Base-by-base conservation (phyloP, 2,329 filamentous ascomycete species). In the Fonsecaea multimorphosa region DNA sequence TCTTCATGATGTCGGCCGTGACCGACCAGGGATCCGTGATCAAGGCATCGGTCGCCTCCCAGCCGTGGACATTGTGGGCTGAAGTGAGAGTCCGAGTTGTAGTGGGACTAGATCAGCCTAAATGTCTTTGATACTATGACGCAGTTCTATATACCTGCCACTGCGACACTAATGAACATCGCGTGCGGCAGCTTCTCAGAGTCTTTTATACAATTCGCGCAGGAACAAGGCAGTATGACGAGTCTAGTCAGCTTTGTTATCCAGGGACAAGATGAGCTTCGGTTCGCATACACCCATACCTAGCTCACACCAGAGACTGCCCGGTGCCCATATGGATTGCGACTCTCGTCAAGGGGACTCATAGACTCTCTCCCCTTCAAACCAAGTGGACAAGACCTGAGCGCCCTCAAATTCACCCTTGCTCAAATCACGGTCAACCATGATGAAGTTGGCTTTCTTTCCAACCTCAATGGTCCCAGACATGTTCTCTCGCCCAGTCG, bases 371-470 rank as follows among this genome's bases (percentile, higher is more conserved):
- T 63, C 38, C 2, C 71, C 71, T 46, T 71, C 69, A 59, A 77
- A 77, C 59, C 73, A 76, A 1, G 74, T 76, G 62, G 68, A 67
- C 58, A 76, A 44, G 11, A 76, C 73, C 27, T 46, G 69, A 9
- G 74, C 74, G 1, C 70, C 72, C 2, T 64, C 68, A 54, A 76
- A 76, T 8, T 73, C 64, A 1, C 74, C 75, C 34, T 71, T 67
- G 52, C 71, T 74, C 32, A 76, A 65, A 66, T 76, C 73, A 16
- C 68, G 54, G 65, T 75, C 72, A 53, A 76, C 65, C 9, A 73
- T 66, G 52, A 76, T 74, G 38, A 77, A 76, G 63, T 75, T 76
- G 19, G 74, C 75, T 57, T 69, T 73, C 70, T 77, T 77, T 16
- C 74, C 73, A 1, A 74, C 67, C 62, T 73, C 72, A 32, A 77